These are phyloP conservation scores for Endoconidiophora laricicola DNA, from an alignment of 2,329 filamentous ascomycete genomes.

Conservation along the genomic window DNA sequence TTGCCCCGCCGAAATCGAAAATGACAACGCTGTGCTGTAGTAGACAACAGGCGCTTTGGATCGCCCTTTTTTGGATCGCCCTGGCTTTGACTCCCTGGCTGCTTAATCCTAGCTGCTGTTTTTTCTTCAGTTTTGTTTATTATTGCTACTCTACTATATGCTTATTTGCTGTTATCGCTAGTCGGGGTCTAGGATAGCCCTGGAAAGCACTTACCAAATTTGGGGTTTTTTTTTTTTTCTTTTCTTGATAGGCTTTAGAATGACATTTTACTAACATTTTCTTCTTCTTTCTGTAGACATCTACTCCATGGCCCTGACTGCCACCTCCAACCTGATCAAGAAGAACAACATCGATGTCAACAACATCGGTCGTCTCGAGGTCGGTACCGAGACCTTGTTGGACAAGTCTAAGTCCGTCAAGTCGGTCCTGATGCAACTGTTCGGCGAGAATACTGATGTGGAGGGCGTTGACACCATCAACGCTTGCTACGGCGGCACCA, in stretches of 20 bases:
- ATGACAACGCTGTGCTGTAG: neutral
- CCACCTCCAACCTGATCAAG: conserved; percentile 57
- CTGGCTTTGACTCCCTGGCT: neutral
- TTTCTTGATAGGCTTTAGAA: neutral
- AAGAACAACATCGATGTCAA: conserved; percentile 72
- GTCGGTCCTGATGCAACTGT: conserved; percentile 75
- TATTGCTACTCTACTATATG: neutral
- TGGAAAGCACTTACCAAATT: neutral
- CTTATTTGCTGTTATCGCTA: neutral
- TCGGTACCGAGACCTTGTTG: conserved; percentile 70
- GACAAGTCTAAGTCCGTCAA: conserved; percentile 89
- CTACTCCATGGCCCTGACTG: conserved; percentile 72
- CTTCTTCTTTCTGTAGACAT: conserved; percentile 42
- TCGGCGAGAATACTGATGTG: conserved; percentile 67
- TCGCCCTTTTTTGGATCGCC: neutral
- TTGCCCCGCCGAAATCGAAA: neutral
- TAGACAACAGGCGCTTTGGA: no score
- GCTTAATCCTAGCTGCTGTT: neutral
- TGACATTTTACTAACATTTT: conserved; percentile 14
- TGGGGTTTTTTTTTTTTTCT: neutral
- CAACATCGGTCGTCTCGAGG: conserved; percentile 65
- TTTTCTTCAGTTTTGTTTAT: neutral
- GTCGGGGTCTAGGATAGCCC: neutral
- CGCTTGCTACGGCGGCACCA: conserved; percentile 76
- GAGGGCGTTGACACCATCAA: conserved; percentile 74